phyloP scores from a whole-genome alignment of 2,329 filamentous ascomycete genomes.

The Malbranchea cinnamomea region DNA sequence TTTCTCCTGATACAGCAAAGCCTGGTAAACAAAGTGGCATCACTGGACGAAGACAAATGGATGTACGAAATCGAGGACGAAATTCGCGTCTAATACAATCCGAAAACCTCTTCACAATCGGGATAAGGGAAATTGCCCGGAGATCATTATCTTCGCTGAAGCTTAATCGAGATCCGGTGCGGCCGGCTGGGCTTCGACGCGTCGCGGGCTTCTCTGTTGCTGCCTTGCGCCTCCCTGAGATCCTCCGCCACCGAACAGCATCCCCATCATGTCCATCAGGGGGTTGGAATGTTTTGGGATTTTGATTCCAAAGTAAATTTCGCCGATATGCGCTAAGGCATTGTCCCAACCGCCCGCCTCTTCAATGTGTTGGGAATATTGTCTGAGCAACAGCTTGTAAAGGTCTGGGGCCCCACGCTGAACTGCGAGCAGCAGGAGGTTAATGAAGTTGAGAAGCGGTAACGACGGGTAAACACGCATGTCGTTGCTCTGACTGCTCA shows the following conservation, averaged over 20 bases:
- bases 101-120: background rate
- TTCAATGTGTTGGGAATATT: slow-evolving; percentile 65
- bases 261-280: slow-evolving; percentile 96
- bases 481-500: slow-evolving; percentile 59
- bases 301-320: slow-evolving; percentile 93
- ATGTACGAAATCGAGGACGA: slow-evolving; percentile 66
- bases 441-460: slow-evolving; percentile 90
- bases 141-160: slow-evolving; percentile 3
- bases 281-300: slow-evolving; percentile 83
- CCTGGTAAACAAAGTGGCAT: slow-evolving; percentile 55
- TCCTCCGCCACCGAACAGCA: slow-evolving; percentile 68
- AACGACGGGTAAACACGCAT: slow-evolving; percentile 74
- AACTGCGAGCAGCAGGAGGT: slow-evolving; percentile 65
- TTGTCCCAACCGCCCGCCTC: slow-evolving; percentile 69
- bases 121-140: background rate
- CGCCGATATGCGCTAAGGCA: slow-evolving; percentile 69
- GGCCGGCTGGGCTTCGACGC: slow-evolving; percentile 31
- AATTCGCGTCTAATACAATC: slow-evolving; percentile 14
- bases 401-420: slow-evolving; percentile 65
- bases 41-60: slow-evolving; percentile 72
- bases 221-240: slow-evolving; percentile 36
- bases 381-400: slow-evolving; percentile 65
- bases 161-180: slow-evolving; percentile 31
- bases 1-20: slow-evolving; percentile 55
- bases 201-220: slow-evolving; percentile 25